Evolutionary conservation across 805 yeast genomes (phyloP), one percentile per base, ranked within the genome.

Genomic region (Candida nemodendra): DNA sequence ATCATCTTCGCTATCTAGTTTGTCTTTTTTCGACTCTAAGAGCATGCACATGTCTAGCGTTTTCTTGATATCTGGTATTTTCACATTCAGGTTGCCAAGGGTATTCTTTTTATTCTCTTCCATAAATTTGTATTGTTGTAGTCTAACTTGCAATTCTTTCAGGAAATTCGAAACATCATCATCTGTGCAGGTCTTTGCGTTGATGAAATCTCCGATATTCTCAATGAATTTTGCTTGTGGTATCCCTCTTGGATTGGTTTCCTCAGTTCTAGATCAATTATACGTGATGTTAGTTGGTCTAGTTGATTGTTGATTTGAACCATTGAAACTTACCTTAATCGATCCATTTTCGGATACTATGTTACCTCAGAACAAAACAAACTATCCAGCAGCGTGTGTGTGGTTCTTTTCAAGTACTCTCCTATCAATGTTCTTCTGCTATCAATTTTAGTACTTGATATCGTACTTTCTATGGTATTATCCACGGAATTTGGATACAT

Each of bases 161-260:
- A 91, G 76, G 24, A 84, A 71, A 29, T 73, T 48, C 12, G 56
- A 47, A 16, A 62, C 60, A 39, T 62, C 66, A 14, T 59, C 60
- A 29, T 58, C 61, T 11, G 64, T 55, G 28, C 62, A 53, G 11
- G 58, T 53, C 31, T 55, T 56, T 8, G 56, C 53, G 38, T 79
- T 83, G 45, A 89, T 74, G 50, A 80, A 77, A 34, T 78, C 82
- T 39, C 80, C 93, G 8, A 90, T 93, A 39, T 79, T 78, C 45
- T 84, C 95, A 36, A 93, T 79, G 61, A 93, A 93, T 27, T 95
- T 96, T 1, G 99, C 99, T 56, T 86, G 84, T 5, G 99, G 99
- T 40, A 93, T 93, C 3, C 99, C 99, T 47, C 98, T 75, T 8
- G 97, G 93, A 56, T 93, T 93, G 17, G 79, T 65, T 34, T 77